Evolutionary conservation across 1,284 basidiomycete genomes (phyloP).

Genomic region (Coniferiporia sulphurascens): DNA sequence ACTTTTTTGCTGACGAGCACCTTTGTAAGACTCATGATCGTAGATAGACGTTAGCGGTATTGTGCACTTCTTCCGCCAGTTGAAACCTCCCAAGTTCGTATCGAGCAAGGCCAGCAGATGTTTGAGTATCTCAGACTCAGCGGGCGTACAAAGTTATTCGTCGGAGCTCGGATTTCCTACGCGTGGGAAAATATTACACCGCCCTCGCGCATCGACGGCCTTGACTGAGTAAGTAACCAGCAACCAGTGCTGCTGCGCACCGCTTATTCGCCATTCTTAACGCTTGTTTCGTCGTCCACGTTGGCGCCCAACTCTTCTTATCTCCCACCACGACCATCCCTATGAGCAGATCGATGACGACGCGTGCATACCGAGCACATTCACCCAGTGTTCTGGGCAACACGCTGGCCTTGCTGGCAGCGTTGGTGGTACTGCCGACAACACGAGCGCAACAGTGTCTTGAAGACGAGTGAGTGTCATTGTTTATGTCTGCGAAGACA

Average conservation of each 20-base stretch:
- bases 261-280: background rate
- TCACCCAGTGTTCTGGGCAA: background rate
- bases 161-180: background rate
- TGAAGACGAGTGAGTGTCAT: background rate
- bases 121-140: background rate
- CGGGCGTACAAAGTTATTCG: background rate
- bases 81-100: too few relatives aligned
- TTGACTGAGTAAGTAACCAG: background rate
- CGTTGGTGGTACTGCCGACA: background rate
- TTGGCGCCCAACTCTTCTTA: background rate
- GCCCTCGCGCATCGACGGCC: too few relatives aligned
- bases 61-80: too few relatives aligned
- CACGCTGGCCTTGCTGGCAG: background rate
- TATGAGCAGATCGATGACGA: background rate
- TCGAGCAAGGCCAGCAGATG: too few relatives aligned
- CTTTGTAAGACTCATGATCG: slow-evolving; percentile 3
- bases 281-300: background rate
- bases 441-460: slow-evolving; percentile 3
- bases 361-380: background rate
- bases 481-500: background rate
- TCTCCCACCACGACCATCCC: background rate
- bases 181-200: too few relatives aligned
- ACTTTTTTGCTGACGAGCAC: slow-evolving; percentile 2
- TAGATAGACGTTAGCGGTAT: background rate
- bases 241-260: too few relatives aligned